phyloP scores from a whole-genome alignment of 225 moss, liverwort and hornwort genomes.

The Straminergon stramineum region DNA sequence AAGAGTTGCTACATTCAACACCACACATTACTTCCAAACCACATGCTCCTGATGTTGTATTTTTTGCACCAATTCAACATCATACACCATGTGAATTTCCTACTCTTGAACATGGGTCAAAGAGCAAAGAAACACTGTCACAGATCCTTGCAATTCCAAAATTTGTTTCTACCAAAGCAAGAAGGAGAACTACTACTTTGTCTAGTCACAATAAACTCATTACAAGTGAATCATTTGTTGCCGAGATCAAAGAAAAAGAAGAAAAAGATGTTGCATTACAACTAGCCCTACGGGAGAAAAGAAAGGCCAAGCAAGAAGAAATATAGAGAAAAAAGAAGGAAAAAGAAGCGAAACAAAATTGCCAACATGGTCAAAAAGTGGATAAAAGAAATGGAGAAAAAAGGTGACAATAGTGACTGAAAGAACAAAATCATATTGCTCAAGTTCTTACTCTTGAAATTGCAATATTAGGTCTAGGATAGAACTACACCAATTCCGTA shows the following conservation, averaged over 20 bases:
- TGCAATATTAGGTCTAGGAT: no score
- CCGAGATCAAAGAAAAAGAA: not conserved
- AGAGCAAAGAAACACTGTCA: no score
- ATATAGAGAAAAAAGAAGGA: not conserved
- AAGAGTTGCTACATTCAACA: no score
- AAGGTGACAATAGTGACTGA: no score
- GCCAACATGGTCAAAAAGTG: not conserved
- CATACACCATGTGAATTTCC: no score
- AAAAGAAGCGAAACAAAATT: not conserved
- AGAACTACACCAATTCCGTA: no score
- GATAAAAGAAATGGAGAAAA: not conserved
- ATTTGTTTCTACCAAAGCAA: not conserved
- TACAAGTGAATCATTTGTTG: not conserved
- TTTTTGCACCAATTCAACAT: no score
- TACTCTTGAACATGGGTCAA: no score
- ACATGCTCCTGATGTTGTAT: no score
- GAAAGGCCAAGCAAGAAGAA: not conserved
- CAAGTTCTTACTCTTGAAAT: no score
- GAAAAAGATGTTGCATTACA: not conserved
- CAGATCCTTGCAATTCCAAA: not conserved
- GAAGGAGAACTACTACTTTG: not conserved
- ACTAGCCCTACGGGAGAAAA: not conserved
- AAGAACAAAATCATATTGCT: no score
- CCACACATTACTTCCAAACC: no score
- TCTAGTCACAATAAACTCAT: not conserved